phyloP scores from a whole-genome alignment of 2,329 filamentous ascomycete species.

The Monosporascus sp. region DNA sequence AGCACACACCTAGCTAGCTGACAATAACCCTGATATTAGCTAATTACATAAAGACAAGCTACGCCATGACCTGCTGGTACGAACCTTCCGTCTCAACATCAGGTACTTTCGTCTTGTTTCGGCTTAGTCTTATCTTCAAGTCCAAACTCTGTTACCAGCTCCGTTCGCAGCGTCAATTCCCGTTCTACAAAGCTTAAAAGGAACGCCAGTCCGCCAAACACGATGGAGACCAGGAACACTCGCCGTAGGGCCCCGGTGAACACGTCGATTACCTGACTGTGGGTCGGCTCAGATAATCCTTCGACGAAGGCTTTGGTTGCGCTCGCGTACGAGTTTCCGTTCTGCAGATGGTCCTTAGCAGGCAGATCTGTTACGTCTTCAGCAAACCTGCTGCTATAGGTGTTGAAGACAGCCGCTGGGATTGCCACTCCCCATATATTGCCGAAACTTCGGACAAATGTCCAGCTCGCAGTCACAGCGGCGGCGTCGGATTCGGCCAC shows the following conservation, averaged over 20 bases:
- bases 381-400: conserved; percentile 2
- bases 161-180: neutral
- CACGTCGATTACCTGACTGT: neutral
- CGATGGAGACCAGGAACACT: neutral
- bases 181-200: neutral
- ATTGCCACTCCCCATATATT: conserved; percentile 37
- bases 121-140: neutral
- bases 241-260: neutral
- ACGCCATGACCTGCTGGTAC: too few species aligned
- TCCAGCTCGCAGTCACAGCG: conserved; percentile 28
- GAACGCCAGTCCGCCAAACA: neutral
- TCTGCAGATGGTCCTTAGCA: neutral
- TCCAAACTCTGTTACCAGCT: neutral
- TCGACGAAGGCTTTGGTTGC: neutral
- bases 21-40: too few species aligned
- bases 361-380: conserved; percentile 1
- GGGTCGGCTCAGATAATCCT: neutral
- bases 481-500: conserved; percentile 25
- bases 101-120: too few species aligned
- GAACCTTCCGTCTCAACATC: too few species aligned
- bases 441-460: conserved; percentile 37
- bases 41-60: too few species aligned
- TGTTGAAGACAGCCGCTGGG: conserved; percentile 31
- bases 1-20: too few species aligned
- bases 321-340: neutral